phyloP scores from a whole-genome alignment of 768 basidiomycete species.

The Amanita rubescens region DNA sequence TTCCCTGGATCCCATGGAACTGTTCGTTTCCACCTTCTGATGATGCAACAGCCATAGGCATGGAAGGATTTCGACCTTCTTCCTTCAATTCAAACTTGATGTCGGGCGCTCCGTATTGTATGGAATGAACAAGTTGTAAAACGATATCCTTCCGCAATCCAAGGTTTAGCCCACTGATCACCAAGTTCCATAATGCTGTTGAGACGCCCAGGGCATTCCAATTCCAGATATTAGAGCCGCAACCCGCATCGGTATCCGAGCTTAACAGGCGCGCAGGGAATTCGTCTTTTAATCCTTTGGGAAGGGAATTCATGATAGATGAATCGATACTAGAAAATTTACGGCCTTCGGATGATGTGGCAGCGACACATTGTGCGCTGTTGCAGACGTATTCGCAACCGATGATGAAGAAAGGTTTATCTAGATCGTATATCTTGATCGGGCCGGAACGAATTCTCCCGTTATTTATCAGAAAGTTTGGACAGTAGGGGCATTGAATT shows the following conservation, averaged over 20 bases:
- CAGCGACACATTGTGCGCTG: constrained; percentile 37
- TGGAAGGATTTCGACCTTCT: constrained; percentile 13
- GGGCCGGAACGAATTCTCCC: constrained; percentile 72
- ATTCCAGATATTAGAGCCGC: constrained; percentile 59
- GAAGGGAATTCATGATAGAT: constrained; percentile 64
- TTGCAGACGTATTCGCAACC: constrained; percentile 77
- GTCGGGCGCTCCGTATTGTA: constrained; percentile 47
- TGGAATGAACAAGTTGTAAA: constrained; percentile 46
- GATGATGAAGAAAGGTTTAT: constrained; percentile 75
- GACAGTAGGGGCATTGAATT: constrained; percentile 64
- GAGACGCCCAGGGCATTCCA: constrained; percentile 75
- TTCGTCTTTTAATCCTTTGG: constrained; percentile 61
- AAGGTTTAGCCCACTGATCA: constrained; percentile 46
- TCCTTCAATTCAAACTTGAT: constrained; percentile 28
- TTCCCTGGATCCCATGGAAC: neutral
- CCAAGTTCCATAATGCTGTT: constrained; percentile 65
- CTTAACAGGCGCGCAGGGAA: constrained; percentile 61
- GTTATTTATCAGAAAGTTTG: constrained; percentile 50
- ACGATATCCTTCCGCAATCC: constrained; percentile 60
- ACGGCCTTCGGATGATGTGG: constrained; percentile 44
- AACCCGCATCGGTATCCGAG: constrained; percentile 50
- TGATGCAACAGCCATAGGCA: neutral
- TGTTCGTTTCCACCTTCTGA: neutral
- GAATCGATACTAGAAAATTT: constrained; percentile 67
- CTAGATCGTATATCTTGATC: constrained; percentile 72